A percentile compares a stretch with the other conserved stretches of the same genome.
Conservation (phyloP, 1,284 basidiomycete species). For the Rhodotorula sp. region DNA sequence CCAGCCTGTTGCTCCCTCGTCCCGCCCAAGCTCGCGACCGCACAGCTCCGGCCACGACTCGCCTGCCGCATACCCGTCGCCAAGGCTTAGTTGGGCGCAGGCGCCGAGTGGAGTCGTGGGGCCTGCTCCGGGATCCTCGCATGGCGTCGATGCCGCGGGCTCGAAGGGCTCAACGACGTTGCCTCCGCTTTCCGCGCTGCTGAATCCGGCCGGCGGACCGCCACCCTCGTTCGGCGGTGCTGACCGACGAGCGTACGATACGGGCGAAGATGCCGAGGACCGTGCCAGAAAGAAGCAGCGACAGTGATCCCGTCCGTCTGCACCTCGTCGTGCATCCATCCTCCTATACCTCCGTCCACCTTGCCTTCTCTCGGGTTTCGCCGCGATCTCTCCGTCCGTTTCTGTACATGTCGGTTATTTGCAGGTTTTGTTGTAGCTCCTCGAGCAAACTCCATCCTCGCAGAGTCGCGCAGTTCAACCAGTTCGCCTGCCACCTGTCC, state of each 20-base stretch:
- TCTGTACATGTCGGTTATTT: no score
- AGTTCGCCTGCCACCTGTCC: no score
- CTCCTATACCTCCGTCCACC: neutral
- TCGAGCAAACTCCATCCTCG: no score
- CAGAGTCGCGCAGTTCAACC: no score
- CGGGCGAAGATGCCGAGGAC: slow-evolving; percentile 3
- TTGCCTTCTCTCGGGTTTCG: neutral
- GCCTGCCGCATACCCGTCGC: neutral
- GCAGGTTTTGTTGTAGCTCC: no score
- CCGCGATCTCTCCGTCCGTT: no score
- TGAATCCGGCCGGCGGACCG: slow-evolving; percentile 12
- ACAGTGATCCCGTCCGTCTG: neutral
- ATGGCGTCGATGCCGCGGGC: neutral
- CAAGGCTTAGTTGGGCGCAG: no score
- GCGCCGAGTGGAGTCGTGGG: neutral
- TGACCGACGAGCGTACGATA: neutral
- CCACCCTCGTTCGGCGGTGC: slow-evolving; percentile 3
- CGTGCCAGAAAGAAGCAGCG: slow-evolving; percentile 20
- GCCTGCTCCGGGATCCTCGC: neutral
- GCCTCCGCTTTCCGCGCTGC: slow-evolving; percentile 25
- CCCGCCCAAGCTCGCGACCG: no score
- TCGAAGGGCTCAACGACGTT: neutral
- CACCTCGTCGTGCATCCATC: neutral
- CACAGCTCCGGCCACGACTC: neutral
- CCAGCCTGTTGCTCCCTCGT: neutral